Conservation (phyloP, 2,329 filamentous ascomycete genomes). For the Fusarium oligoseptatum region DNA sequence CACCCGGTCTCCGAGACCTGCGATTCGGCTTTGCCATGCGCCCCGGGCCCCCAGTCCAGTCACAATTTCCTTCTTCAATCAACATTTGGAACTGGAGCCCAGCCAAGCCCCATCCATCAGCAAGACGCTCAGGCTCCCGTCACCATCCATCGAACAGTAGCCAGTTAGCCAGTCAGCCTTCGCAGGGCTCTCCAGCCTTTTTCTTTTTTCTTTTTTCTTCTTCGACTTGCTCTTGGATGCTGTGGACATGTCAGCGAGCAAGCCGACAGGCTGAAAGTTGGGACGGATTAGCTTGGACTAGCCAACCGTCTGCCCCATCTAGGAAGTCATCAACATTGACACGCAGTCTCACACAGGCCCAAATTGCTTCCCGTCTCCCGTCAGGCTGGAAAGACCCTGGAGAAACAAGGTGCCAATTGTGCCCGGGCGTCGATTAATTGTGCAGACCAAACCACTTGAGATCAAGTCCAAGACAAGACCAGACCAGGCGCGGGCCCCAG, state of each 20-base stretch:
- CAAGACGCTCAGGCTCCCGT: slow-evolving; percentile 30
- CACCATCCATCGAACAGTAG: not conserved
- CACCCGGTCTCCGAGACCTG: slow-evolving; percentile 22
- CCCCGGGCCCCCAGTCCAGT: slow-evolving; percentile 22
- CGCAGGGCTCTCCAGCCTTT: slow-evolving; percentile 33
- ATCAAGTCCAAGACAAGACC: not conserved
- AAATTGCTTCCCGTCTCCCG: slow-evolving; percentile 9
- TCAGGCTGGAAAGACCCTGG: slow-evolving; percentile 1
- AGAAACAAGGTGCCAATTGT: slow-evolving; percentile 21
- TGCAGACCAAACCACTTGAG: slow-evolving; percentile 25
- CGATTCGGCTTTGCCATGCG: slow-evolving; percentile 6
- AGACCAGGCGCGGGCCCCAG: slow-evolving; percentile 21
- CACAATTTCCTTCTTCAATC: slow-evolving; percentile 36
- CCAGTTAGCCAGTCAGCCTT: slow-evolving; percentile 13
- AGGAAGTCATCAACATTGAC: slow-evolving; percentile 34
- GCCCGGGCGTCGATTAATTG: slow-evolving; percentile 9
- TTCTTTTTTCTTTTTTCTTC: slow-evolving; percentile 19
- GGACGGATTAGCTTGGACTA: slow-evolving; percentile 18
- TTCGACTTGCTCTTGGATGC: not conserved
- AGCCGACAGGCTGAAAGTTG: slow-evolving; percentile 34
- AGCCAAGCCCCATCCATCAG: slow-evolving; percentile 9
- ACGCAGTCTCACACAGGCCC: slow-evolving; percentile 11
- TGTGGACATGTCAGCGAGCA: slow-evolving; percentile 15
- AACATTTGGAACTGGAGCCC: not conserved
- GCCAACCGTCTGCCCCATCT: slow-evolving; percentile 15